Conservation (phyloP, 2,329 filamentous ascomycete genomes). For the Aspergillus calidoustus region DNA sequence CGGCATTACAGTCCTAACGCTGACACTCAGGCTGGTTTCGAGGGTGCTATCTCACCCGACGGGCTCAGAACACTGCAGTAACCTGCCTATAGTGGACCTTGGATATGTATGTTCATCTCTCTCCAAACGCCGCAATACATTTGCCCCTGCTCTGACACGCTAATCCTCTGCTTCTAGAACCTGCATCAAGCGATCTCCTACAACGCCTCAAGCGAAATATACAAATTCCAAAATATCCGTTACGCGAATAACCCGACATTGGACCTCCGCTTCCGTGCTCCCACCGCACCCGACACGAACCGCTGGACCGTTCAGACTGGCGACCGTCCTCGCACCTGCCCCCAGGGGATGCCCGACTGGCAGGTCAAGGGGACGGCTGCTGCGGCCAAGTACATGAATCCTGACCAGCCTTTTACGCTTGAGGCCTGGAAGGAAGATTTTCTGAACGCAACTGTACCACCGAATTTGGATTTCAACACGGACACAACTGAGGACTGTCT, state of each 20-base stretch:
- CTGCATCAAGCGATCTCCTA: too few species aligned
- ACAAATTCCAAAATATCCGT: conserved; percentile 62
- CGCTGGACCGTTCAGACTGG: conserved; percentile 54
- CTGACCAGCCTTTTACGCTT: too few species aligned
- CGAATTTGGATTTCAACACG: conserved; percentile 24
- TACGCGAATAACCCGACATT: conserved; percentile 60
- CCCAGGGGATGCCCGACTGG: conserved; percentile 53
- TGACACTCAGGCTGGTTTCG: too few species aligned
- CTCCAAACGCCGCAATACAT: too few species aligned
- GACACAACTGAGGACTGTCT: conserved; percentile 43
- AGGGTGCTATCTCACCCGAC: too few species aligned
- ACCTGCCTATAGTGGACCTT: too few species aligned
- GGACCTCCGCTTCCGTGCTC: conserved; percentile 55
- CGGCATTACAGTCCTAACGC: too few species aligned
- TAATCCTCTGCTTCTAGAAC: too few species aligned
- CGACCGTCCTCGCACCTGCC: conserved; percentile 47
- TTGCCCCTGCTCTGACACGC: too few species aligned
- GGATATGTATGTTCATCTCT: too few species aligned
- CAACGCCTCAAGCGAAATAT: conserved; percentile 38
- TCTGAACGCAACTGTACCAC: conserved; percentile 9
- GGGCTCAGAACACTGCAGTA: too few species aligned
- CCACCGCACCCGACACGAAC: conserved; percentile 49
- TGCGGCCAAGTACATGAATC: conserved; percentile 22
- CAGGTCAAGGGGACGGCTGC: conserved; percentile 19
- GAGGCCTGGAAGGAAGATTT: too few species aligned